These are phyloP conservation scores for Ilyonectria robusta DNA, from an alignment of 2,329 filamentous ascomycete genomes.

Conservation along the genomic window DNA sequence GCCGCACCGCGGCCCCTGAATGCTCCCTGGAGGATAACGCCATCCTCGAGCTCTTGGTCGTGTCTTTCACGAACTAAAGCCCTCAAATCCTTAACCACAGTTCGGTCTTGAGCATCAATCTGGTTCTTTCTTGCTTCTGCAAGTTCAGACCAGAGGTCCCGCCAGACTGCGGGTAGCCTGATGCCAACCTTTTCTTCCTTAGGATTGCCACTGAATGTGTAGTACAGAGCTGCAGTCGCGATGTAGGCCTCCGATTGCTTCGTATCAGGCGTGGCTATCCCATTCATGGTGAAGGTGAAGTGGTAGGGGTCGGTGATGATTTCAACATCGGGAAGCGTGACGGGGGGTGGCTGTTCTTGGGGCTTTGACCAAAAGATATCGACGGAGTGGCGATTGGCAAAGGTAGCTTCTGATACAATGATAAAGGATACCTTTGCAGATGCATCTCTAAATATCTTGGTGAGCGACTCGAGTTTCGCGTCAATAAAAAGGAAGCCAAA, in stretches of 20 bases:
- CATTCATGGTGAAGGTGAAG: constrained; percentile 80
- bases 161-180: constrained; percentile 84
- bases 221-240: constrained; percentile 85
- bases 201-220: constrained; percentile 80
- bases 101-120: constrained; percentile 79
- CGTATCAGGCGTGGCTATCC: constrained; percentile 79
- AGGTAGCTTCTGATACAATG: constrained; percentile 79
- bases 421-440: constrained; percentile 77
- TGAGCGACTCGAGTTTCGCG: constrained; percentile 24
- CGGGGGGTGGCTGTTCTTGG: constrained; percentile 65
- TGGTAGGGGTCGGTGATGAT: constrained; percentile 62
- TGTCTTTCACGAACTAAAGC: constrained; percentile 77
- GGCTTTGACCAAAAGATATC: constrained; percentile 84
- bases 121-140: constrained; percentile 78
- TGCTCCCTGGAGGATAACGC: constrained; percentile 82
- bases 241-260: constrained; percentile 91
- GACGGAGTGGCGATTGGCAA: constrained; percentile 82
- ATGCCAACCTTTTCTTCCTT: constrained; percentile 91
- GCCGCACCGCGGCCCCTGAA: constrained; percentile 74
- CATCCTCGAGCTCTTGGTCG: constrained; percentile 79
- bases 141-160: constrained; percentile 88
- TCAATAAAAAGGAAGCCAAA: neutral
- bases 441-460: constrained; percentile 71
- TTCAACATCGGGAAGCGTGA: constrained; percentile 58
- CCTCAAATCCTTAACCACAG: constrained; percentile 76